Conservation (phyloP, 169 alveolate genomes). For the Eimeria acervulina region DNA sequence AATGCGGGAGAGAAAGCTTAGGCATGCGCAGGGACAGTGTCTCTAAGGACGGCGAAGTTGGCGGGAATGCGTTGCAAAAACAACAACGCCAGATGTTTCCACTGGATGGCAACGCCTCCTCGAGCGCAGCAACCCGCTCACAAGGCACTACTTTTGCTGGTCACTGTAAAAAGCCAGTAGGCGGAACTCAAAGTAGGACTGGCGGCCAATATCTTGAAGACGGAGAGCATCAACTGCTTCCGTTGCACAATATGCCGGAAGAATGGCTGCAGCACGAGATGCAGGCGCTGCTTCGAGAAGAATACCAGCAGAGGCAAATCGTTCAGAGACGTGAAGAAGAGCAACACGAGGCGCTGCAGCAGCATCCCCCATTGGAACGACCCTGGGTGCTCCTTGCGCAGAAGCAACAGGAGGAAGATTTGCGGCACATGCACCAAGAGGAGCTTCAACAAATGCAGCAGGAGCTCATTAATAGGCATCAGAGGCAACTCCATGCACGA, state of each 20-base stretch:
- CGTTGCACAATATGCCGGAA: constrained; percentile 10
- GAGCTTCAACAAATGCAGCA: neutral
- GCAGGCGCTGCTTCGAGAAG: constrained; percentile 61
- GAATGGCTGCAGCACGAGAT: constrained; percentile 55
- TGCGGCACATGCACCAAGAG: neutral
- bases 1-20: neutral
- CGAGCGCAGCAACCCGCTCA: neutral
- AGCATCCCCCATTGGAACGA: constrained; percentile 48
- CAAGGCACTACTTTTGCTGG: neutral
- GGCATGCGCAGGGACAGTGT: neutral
- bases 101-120: neutral
- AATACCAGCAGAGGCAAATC: constrained; percentile 35
- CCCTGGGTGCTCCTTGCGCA: constrained; percentile 52
- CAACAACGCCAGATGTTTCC: neutral
- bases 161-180: neutral
- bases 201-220: neutral
- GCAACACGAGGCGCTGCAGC: constrained; percentile 57
- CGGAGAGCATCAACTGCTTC: neutral
- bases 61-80: neutral
- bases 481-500: constrained; percentile 26
- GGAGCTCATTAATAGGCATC: neutral
- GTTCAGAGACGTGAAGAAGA: constrained; percentile 65
- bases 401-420: constrained; percentile 1
- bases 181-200: neutral
- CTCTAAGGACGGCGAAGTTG: neutral